Conservation (phyloP, 768 basidiomycete species). For the Lactarius sanguifluus region DNA sequence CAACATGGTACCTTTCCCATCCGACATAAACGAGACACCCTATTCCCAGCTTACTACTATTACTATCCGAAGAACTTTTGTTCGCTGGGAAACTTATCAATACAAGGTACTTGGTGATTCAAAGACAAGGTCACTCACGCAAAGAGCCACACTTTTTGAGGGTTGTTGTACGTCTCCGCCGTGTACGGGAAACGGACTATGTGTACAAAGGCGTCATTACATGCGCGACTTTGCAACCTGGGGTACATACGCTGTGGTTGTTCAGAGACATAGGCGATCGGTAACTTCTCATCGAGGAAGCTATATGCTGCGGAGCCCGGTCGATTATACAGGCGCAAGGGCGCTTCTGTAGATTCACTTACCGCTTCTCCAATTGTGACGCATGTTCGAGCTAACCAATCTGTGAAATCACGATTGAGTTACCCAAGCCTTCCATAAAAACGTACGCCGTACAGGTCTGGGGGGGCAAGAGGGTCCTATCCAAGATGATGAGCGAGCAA, state of each 20-base stretch:
- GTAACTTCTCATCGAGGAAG: constrained; percentile 35
- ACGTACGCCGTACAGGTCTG: constrained; percentile 35
- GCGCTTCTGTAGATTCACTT: neutral
- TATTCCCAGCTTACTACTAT: neutral
- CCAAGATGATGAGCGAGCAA: neutral
- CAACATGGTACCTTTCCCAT: neutral
- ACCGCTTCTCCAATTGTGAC: constrained; percentile 11
- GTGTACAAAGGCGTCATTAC: neutral
- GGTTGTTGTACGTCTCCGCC: constrained; percentile 26
- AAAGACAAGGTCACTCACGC: constrained; percentile 7
- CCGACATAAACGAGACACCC: neutral
- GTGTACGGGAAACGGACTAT: constrained; percentile 25
- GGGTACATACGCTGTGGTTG: constrained; percentile 32
- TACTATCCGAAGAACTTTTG: neutral
- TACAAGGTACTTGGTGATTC: neutral
- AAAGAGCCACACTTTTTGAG: constrained; percentile 25
- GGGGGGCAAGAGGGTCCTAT: constrained; percentile 39
- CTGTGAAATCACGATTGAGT: neutral
- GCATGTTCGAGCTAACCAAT: constrained; percentile 5
- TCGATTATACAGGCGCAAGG: neutral
- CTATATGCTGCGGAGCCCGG: constrained; percentile 3
- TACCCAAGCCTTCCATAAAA: neutral
- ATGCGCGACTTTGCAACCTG: neutral
- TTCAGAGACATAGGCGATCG: constrained; percentile 39
- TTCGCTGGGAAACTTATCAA: neutral